Base-by-base conservation (phyloP, 2,329 filamentous ascomycete genomes). In the Alternaria atra region DNA sequence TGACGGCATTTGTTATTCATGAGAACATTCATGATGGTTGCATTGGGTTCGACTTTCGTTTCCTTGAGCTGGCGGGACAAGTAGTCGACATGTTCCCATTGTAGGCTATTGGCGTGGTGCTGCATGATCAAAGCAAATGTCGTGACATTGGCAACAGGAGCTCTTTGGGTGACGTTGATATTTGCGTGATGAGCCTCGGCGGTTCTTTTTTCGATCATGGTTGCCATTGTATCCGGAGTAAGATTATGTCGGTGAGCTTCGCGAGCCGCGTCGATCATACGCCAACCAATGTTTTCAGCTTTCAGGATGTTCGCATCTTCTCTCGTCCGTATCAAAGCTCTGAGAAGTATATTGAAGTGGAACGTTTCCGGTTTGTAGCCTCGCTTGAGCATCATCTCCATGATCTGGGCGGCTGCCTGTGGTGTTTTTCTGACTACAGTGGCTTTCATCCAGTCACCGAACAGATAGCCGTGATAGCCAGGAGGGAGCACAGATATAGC, bases 381-480 rank as follows among this genome's bases (percentile, higher is more conserved):
- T 69, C 86, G 87, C 53, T 86, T 83, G 68, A 89, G 87, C 90
- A 96, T 94, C 64, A 93, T 84, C 13, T 90, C 85, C 29, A 95
- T 82, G 8, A 96, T 91, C 61, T 87, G 86, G 53, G 87, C 84
- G 3, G 92, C 92, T 2, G 90, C 90, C 58, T 91, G 86, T 4
- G 77, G 73, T 6, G 70, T 79, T 73, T 70, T 84, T 59, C 89
- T 86, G 15, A 89, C 90, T 57, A 96, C 91, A 8, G 96, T 86
- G 51, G 91, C 88, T 78, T 94, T 94, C 72, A 97, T 85, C 94
- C 93, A 97, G 70, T 92, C 94, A 34, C 90, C 91, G 67, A 93
- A 91, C 78, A 97, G 92, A 78, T 93, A 94, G 64, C 90, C 89
- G 77, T 96, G 95, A 51, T 77, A 78, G 7, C 58, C 50, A 46